phyloP scores from a whole-genome alignment of 768 basidiomycete species.

The Pholiota molesta region DNA sequence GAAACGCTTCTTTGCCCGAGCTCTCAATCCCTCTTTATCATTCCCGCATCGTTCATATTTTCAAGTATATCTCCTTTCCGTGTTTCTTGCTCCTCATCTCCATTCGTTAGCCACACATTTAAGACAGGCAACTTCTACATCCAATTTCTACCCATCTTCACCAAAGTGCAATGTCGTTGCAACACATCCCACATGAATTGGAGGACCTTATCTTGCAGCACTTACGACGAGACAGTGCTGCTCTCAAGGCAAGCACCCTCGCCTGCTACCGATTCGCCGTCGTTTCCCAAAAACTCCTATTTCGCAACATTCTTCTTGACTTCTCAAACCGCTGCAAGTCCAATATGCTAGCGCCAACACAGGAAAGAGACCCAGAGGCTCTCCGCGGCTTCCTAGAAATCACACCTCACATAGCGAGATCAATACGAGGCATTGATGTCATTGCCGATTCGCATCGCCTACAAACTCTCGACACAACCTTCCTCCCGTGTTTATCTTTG shows the following conservation, averaged over 20 bases:
- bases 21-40: not conserved
- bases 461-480: not conserved
- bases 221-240: not conserved
- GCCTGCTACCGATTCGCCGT: constrained; percentile 7
- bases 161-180: not conserved
- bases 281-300: constrained; percentile 5
- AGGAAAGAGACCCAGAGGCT: not conserved
- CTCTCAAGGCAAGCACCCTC: constrained; percentile 4
- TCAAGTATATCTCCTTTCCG: not conserved
- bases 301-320: not conserved
- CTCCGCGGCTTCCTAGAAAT: not conserved
- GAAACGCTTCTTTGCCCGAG: not conserved
- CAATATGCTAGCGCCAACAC: not conserved
- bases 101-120: not conserved
- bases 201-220: constrained; percentile 2
- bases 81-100: not conserved
- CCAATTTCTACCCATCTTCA: not conserved
- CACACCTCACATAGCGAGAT: not conserved
- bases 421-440: constrained; percentile 4
- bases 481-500: not conserved
- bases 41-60: not conserved
- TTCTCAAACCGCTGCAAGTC: not conserved
- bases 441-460: constrained; percentile 8
- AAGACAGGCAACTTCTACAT: not conserved
- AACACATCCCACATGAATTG: constrained; percentile 4